These are phyloP conservation scores for Bassia scoparia DNA, from an alignment of 148 eudicot genomes.

Conservation along the genomic window DNA sequence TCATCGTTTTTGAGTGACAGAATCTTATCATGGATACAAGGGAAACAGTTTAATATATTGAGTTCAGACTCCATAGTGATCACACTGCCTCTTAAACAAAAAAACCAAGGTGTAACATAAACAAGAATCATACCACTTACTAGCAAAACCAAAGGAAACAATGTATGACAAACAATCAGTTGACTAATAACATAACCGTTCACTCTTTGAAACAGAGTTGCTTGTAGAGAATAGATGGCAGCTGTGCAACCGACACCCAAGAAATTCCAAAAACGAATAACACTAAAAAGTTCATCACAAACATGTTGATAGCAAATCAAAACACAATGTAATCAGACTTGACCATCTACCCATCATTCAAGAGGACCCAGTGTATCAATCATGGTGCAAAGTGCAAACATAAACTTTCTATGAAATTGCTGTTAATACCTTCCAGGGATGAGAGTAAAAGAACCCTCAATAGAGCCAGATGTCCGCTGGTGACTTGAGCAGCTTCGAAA, in stretches of 20 bases:
- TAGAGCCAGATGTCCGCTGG: constrained; percentile 45
- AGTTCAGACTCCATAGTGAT: neutral
- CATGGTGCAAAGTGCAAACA: neutral
- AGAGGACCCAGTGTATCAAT: neutral
- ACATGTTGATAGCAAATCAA: neutral
- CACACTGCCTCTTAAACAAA: neutral
- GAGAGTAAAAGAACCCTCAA: constrained; percentile 83
- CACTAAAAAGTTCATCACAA: neutral
- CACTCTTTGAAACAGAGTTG: neutral
- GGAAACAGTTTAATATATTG: neutral
- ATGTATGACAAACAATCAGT: too few species aligned
- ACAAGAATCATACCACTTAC: neutral
- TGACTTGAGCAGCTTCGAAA: constrained; percentile 63
- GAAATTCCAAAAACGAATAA: neutral
- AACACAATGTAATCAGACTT: neutral
- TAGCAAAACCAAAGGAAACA: neutral
- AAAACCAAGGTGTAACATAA: neutral
- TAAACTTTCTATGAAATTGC: neutral
- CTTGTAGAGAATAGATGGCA: neutral
- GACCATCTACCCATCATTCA: neutral
- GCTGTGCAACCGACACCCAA: neutral
- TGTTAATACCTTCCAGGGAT: constrained; percentile 78
- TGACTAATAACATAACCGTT: neutral
- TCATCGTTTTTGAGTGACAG: too few species aligned
- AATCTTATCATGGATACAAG: neutral